These are phyloP conservation scores for Astragalus membranaceus DNA, from an alignment of 306 rosid species.

Conservation along the genomic window DNA sequence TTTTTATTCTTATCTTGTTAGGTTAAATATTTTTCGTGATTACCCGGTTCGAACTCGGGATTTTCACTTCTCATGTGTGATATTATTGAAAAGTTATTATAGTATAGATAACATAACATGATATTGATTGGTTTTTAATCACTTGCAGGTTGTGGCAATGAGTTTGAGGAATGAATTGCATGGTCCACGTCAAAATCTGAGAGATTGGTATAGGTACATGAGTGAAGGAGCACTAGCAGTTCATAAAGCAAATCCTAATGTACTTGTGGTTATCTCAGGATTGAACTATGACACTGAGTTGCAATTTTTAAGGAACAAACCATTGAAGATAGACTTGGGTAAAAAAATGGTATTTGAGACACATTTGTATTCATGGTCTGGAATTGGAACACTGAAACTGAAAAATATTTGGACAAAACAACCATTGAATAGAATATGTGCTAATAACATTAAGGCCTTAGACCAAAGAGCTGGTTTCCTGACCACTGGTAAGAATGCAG, in stretches of 20 bases:
- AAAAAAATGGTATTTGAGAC: constrained; percentile 30
- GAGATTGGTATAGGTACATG: constrained; percentile 27
- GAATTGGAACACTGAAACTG: not conserved
- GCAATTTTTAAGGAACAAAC: constrained; percentile 10
- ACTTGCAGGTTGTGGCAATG: constrained; percentile 30
- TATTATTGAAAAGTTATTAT: no score
- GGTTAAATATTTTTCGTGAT: not conserved
- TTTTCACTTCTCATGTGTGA: no score
- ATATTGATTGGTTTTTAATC: not conserved
- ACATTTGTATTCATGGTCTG: constrained; percentile 31
- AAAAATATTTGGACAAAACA: constrained; percentile 6
- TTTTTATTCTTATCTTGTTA: not conserved
- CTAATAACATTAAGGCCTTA: not conserved
- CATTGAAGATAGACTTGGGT: not conserved
- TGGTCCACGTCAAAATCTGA: constrained; percentile 26
- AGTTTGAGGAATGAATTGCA: constrained; percentile 39
- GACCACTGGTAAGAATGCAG: not conserved
- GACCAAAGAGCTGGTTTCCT: not conserved
- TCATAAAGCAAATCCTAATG: constrained; percentile 21
- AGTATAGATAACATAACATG: no score
- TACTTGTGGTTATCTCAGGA: constrained; percentile 32
- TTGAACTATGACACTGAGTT: constrained; percentile 33
- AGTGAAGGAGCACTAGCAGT: constrained; percentile 18
- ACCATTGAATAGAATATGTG: not conserved
- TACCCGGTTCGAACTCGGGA: no score